phyloP scores from a whole-genome alignment of 1,284 basidiomycete species.

The Boletellus dicymbophilus region DNA sequence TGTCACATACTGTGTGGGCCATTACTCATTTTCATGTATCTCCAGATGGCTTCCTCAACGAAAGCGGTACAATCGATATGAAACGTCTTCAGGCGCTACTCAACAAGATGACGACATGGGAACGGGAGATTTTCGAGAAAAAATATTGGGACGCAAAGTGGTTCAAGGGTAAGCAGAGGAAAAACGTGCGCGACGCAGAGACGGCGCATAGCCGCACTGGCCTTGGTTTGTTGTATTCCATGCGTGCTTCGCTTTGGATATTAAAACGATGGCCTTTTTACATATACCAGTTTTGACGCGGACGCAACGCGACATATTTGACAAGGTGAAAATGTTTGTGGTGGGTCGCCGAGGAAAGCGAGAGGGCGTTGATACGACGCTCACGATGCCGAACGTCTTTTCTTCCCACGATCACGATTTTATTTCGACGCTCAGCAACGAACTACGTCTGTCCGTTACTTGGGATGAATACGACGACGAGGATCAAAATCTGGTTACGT shows the following conservation, averaged over 20 bases:
- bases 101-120: constrained; percentile 86
- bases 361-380: constrained; percentile 38
- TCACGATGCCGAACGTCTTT: constrained; percentile 77
- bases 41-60: constrained; percentile 91
- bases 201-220: constrained; percentile 47
- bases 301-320: constrained; percentile 76
- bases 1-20: no score
- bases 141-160: constrained; percentile 89
- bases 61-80: constrained; percentile 83
- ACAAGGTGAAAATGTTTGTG: constrained; percentile 76
- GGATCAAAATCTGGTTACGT: constrained; percentile 74
- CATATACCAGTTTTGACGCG: constrained; percentile 61
- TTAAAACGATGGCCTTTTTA: neutral
- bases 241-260: neutral
- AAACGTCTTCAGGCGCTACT: constrained; percentile 85
- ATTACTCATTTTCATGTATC: no score
- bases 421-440: constrained; percentile 71
- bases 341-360: constrained; percentile 48
- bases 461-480: constrained; percentile 93
- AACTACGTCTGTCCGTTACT: constrained; percentile 72
- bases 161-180: constrained; percentile 88
- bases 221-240: constrained; percentile 44
- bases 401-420: constrained; percentile 79
- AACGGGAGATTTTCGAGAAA: constrained; percentile 88
- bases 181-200: constrained; percentile 65